A percentile compares a stretch with the other conserved stretches of the same genome.
These are phyloP conservation scores for Ochetophila trinervis DNA, from an alignment of 306 rosid genomes.

Conservation along the genomic window DNA sequence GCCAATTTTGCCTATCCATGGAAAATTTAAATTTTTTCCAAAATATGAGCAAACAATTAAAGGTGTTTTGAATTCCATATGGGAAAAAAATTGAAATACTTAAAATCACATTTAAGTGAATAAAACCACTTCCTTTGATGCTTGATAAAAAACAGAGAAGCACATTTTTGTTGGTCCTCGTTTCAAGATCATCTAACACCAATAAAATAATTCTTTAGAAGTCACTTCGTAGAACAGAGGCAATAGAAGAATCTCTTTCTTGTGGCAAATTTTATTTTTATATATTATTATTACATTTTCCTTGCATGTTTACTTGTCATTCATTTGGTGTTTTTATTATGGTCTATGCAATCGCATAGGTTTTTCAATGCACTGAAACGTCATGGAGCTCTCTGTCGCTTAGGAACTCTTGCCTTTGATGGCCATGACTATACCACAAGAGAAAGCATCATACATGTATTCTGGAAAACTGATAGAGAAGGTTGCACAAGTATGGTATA, in stretches of 20 bases:
- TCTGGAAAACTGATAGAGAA: constrained; percentile 98
- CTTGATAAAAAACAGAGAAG: no score
- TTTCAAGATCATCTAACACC: no score
- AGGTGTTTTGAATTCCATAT: background rate
- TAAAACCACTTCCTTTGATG: no score
- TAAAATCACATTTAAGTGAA: no score
- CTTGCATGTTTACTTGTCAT: background rate
- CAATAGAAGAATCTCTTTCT: no score
- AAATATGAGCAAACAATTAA: background rate
- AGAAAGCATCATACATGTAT: constrained; percentile 98
- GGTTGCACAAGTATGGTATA: constrained; percentile 78
- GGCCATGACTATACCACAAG: constrained; percentile 91
- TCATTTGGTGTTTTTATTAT: no score
- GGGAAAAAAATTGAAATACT: no score
- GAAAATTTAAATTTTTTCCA: no score
- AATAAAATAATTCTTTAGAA: no score
- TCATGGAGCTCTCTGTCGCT: constrained; percentile 93
- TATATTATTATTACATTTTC: constrained; percentile 5
- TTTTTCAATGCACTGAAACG: constrained; percentile 97
- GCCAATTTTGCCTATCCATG: constrained; percentile 94
- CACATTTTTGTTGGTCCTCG: no score
- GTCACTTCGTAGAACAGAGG: no score
- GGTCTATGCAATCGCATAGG: constrained; percentile 71
- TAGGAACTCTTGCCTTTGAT: constrained; percentile 83
- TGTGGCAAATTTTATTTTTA: background rate